Evolutionary conservation across 1,139 yeast genomes (phyloP), one percentile per base, ranked within the genome.

Genomic region (Geotrichum fermentans): DNA sequence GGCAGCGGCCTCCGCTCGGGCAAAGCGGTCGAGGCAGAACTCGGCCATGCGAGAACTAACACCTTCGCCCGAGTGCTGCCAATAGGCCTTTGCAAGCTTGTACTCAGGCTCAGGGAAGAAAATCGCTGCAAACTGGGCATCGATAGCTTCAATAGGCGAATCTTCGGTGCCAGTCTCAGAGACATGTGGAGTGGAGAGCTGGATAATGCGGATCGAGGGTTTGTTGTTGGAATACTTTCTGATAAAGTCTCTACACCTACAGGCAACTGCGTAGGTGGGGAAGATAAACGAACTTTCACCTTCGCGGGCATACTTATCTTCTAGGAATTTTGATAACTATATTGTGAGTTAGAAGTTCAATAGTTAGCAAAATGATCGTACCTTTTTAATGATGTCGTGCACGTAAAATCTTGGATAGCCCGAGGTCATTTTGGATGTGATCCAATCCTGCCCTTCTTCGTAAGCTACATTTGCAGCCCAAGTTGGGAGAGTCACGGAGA

Each of bases 51-150:
- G 72, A 10, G 96, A 86, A 17, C 96, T 86, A 39, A 92, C 78
- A 11, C 96, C 96, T 66, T 92, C 97, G 29, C 98, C 98, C 0
- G 95, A 74, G 61, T 90, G 97, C 64, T 90, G 97, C 98, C 98
- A 92, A 68, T 86, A 92, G 58, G 80, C 80, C 63, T 88, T 89
- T 30, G 94, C 92, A 4, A 84, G 64, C 1, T 78, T 66, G 56
- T 72, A 80, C 45, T 77, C 78, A 2, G 68, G 62, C 2, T 73
- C 71, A 0, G 87, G 87, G 59, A 83, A 82, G 58, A 92, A 84
- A 2, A 88, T 87, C 28, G 81, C 85, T 0, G 92, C 85, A 50
- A 90, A 77, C 45, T 77, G 76, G 6, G 90, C 78, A 54, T 80
- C 90, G 20, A 79, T 70, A 51, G 80, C 73, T 52, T 75, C 76